Percentiles rank a stretch among this genome's conserved stretches.
These are phyloP conservation scores for Venturia aucupariae DNA, from an alignment of 2,329 filamentous ascomycete genomes.

Conservation along the genomic window DNA sequence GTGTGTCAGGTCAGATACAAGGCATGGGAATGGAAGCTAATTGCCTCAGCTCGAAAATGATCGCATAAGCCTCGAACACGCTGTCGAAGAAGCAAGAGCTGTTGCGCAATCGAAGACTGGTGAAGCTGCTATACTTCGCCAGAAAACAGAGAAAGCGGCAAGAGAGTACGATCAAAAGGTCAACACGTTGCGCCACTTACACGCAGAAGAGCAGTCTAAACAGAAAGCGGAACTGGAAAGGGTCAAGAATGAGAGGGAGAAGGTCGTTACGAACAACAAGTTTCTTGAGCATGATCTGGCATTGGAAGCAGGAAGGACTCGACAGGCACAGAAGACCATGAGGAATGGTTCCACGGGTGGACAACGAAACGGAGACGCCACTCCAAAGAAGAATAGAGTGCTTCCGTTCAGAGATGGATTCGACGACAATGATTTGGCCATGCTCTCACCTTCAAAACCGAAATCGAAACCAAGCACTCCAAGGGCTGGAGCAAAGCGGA, in stretches of 20 bases:
- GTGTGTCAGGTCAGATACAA: constrained; percentile 17
- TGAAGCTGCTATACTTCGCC: constrained; percentile 66
- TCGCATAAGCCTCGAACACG: constrained; percentile 28
- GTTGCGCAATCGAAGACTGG: constrained; percentile 56
- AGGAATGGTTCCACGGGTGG: constrained; percentile 19
- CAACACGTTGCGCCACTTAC: constrained; percentile 50
- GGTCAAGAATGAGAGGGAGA: constrained; percentile 55
- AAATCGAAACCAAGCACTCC: constrained; percentile 38
- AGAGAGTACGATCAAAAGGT: constrained; percentile 57
- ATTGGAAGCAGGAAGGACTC: constrained; percentile 40
- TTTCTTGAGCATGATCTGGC: constrained; percentile 65
- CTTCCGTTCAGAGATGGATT: constrained; percentile 66
- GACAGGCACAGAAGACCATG: constrained; percentile 29
- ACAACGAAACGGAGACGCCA: constrained; percentile 35
- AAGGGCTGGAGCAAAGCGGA: constrained; percentile 61
- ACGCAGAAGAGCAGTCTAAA: constrained; percentile 54
- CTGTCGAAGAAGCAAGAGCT: constrained; percentile 34
- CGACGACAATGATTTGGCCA: constrained; percentile 54
- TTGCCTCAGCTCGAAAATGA: constrained; percentile 33
- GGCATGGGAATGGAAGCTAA: constrained; percentile 15
- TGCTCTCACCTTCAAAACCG: constrained; percentile 42
- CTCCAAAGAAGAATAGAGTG: constrained; percentile 53
- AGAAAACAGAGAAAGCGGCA: constrained; percentile 53
- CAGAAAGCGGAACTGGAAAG: constrained; percentile 56
- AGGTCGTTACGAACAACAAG: constrained; percentile 57